phyloP scores from a whole-genome alignment of 2,329 filamentous ascomycete species.

The Penicillium freii region DNA sequence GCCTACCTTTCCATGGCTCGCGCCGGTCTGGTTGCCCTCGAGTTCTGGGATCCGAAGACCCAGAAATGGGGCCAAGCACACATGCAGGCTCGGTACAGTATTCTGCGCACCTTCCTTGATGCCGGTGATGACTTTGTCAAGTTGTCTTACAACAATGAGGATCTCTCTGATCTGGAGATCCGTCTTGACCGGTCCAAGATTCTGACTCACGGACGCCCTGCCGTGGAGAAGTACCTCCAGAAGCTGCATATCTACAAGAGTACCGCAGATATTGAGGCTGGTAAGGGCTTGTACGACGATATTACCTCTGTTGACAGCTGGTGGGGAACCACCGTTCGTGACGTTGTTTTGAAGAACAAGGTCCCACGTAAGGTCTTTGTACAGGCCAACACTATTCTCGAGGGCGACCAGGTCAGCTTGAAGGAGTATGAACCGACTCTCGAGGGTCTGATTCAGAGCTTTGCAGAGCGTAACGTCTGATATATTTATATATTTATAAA shows the following conservation, averaged over 20 bases:
- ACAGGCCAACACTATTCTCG: slow-evolving; percentile 80
- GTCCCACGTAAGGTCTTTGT: slow-evolving; percentile 74
- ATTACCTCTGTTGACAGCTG: slow-evolving; percentile 83
- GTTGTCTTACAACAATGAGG: slow-evolving; percentile 70
- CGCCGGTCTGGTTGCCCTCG: slow-evolving; percentile 81
- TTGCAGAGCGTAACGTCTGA: slow-evolving; percentile 58
- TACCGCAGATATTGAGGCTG: slow-evolving; percentile 76
- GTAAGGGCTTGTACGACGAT: slow-evolving; percentile 74
- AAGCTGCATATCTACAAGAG: slow-evolving; percentile 91
- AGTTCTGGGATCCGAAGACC: slow-evolving; percentile 91
- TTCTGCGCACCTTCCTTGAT: slow-evolving; percentile 71
- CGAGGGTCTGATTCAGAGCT: slow-evolving; percentile 81
- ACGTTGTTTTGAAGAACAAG: slow-evolving; percentile 58
- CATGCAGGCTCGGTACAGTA: slow-evolving; percentile 87
- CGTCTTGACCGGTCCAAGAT: slow-evolving; percentile 84
- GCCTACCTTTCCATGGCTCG: slow-evolving; percentile 92
- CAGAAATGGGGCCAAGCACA: slow-evolving; percentile 92
- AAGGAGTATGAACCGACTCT: slow-evolving; percentile 82
- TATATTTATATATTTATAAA: neutral
- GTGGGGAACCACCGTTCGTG: slow-evolving; percentile 77
- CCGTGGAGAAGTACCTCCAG: slow-evolving; percentile 82
- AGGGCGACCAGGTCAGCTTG: slow-evolving; percentile 68
- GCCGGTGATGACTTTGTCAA: slow-evolving; percentile 85
- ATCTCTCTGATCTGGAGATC: slow-evolving; percentile 78
- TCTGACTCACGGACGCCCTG: slow-evolving; percentile 73